Base-by-base conservation (phyloP, 345 rosid species). In the Eucalyptus polyanthemos region DNA sequence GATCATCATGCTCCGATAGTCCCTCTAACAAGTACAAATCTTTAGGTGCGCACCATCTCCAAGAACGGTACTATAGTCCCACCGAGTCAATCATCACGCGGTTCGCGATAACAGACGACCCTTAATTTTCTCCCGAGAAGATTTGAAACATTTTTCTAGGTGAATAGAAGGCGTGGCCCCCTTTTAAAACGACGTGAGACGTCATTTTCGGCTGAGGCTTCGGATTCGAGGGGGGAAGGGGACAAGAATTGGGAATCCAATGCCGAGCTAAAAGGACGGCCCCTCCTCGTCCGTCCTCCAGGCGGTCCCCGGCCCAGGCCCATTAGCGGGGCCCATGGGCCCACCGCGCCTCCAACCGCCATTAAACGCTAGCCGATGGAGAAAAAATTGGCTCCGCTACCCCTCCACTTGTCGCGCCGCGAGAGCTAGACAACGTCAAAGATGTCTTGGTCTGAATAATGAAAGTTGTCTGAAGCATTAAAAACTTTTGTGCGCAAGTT, bases 241-340 rank as follows among this genome's bases (percentile, higher is more conserved):
- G 80, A 69, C 80, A 69, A 69, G 80, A 19, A 13, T 87, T 87
- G n/a, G 88, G 88, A 87, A 87, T 87, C 88, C 80, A 37, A 87
- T 60, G 88, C 88, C 50, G 42, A 56, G 80, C 24, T 14, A 12
- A 67, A 17, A 17, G 9, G 80, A 69, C 40, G 21, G 27, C 62
- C 6, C 11, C 42, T 53, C 58, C 58, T 4, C 58, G 11, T 53
- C 42, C 13, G 11, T 34, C 42, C 42, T 69, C 0, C 0, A 11
- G 45, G 24, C 14, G 5, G 47, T 76, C 83, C 83, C 83, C 8
- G 9, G 47, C 83, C 45, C 83, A 76, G 27, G 83, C 47, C 83
- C 83, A 76, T 6, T 24, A 5, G 25, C 3, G 45, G 81, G 44
- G 44, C 44, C 44, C 44, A 29, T 58, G 88, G 80, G 88, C 29